These are phyloP conservation scores for Leptographium galeiforme DNA, from an alignment of 2,329 filamentous ascomycete species.

Conservation along the genomic window DNA sequence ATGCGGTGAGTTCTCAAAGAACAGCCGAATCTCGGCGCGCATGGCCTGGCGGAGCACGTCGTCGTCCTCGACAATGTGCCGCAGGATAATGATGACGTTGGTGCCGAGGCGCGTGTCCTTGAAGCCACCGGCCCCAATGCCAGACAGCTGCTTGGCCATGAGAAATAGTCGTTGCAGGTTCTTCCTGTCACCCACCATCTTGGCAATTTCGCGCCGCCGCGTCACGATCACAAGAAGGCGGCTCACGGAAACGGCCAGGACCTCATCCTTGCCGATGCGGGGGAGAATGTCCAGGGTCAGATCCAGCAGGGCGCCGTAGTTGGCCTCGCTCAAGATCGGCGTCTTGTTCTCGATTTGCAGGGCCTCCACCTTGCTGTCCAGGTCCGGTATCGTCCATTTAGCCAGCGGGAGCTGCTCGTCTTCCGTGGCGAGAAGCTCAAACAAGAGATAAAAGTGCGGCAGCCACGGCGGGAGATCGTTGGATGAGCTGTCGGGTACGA, in stretches of 20 bases:
- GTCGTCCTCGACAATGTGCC: slow-evolving; percentile 91
- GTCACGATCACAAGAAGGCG: slow-evolving; percentile 82
- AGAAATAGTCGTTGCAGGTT: slow-evolving; percentile 84
- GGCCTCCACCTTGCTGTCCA: slow-evolving; percentile 32
- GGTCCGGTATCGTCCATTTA: slow-evolving; percentile 49
- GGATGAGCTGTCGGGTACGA: slow-evolving; percentile 49
- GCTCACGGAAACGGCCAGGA: slow-evolving; percentile 68
- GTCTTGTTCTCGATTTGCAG: slow-evolving; percentile 47
- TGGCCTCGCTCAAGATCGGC: slow-evolving; percentile 46
- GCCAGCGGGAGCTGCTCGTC: slow-evolving; percentile 70
- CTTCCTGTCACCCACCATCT: slow-evolving; percentile 68
- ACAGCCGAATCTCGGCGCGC: slow-evolving; percentile 72
- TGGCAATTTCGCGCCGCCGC: slow-evolving; percentile 60
- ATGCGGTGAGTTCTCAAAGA: slow-evolving; percentile 50
- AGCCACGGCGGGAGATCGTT: slow-evolving; percentile 89
- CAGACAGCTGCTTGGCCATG: slow-evolving; percentile 86
- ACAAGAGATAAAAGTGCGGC: slow-evolving; percentile 73
- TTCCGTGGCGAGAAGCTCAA: slow-evolving; percentile 81
- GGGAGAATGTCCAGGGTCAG: slow-evolving; percentile 74
- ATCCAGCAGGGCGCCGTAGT: slow-evolving; percentile 60
- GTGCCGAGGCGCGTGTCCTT: slow-evolving; percentile 36
- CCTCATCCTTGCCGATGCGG: slow-evolving; percentile 74
- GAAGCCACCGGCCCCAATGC: slow-evolving; percentile 62
- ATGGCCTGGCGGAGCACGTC: slow-evolving; percentile 84
- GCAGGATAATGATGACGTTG: slow-evolving; percentile 71